Evolutionary conservation across 1,284 basidiomycete species (phyloP).

Genomic region (Ceratobasidium theobromae): DNA sequence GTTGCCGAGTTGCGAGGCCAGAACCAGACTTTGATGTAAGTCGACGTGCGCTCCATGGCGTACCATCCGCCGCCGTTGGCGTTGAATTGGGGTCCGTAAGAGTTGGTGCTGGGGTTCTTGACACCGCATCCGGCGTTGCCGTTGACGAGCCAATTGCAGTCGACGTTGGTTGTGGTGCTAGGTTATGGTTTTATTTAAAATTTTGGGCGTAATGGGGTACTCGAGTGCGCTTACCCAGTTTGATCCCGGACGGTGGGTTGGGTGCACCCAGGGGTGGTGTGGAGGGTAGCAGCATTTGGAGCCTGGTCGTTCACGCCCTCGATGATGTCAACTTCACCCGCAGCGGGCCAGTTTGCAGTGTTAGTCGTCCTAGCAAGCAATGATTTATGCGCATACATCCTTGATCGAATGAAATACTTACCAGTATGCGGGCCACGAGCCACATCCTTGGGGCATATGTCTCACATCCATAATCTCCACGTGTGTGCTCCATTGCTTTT

Average conservation of each 20-base stretch:
- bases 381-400: neutral
- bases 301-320: conserved; percentile 62
- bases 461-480: conserved; percentile 38
- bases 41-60: conserved; percentile 54
- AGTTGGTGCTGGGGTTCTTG: conserved; percentile 46
- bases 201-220: neutral
- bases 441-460: conserved; percentile 39
- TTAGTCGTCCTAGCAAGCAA: conserved; percentile 39
- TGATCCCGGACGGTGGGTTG: conserved; percentile 56
- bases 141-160: conserved; percentile 59
- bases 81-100: conserved; percentile 65
- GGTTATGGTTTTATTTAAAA: conserved; percentile 37
- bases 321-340: conserved; percentile 62
- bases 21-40: conserved; percentile 60
- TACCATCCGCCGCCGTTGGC: conserved; percentile 62
- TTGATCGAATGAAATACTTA: neutral
- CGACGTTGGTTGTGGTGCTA: conserved; percentile 45
- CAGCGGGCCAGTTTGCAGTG: conserved; percentile 41
- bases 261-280: conserved; percentile 60
- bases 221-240: conserved; percentile 57
- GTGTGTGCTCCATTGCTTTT: conserved; percentile 38
- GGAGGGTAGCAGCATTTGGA: conserved; percentile 62
- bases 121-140: conserved; percentile 70
- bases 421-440: conserved; percentile 55
- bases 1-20: conserved; percentile 51